These are phyloP conservation scores for Panellus pusillus DNA, from an alignment of 768 basidiomycete genomes.

Conservation along the genomic window DNA sequence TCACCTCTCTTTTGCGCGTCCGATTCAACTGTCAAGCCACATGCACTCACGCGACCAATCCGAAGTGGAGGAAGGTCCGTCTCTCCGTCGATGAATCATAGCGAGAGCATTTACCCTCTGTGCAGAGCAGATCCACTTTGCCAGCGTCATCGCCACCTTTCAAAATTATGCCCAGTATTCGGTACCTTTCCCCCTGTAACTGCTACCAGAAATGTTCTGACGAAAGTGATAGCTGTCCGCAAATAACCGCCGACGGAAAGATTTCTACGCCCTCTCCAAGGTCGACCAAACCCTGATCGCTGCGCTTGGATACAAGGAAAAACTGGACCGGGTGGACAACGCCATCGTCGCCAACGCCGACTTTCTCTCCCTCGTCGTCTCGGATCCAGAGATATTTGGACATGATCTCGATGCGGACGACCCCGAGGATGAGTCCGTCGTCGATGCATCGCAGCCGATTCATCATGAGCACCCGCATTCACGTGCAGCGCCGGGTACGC, in stretches of 20 bases:
- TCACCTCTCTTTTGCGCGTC: background rate
- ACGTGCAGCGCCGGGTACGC: conserved; percentile 7
- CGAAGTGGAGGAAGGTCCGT: conserved; percentile 11
- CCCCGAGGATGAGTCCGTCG: conserved; percentile 12
- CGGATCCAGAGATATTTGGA: conserved; percentile 80
- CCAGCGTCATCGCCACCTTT: conserved; percentile 74
- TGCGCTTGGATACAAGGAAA: conserved; percentile 70
- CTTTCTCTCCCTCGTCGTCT: conserved; percentile 74
- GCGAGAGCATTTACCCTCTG: too few relatives aligned
- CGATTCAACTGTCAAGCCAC: background rate
- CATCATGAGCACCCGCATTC: conserved; percentile 6
- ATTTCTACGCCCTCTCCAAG: conserved; percentile 67
- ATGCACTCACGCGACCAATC: conserved; percentile 12
- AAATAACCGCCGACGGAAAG: conserved; percentile 70
- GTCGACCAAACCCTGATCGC: conserved; percentile 71
- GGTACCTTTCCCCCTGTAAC: conserved; percentile 39
- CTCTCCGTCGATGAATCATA: too few relatives aligned
- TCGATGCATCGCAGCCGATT: background rate
- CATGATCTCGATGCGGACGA: conserved; percentile 41
- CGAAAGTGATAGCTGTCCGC: conserved; percentile 40
- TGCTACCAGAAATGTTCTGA: background rate
- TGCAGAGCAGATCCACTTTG: conserved; percentile 67
- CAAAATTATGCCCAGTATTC: conserved; percentile 74
- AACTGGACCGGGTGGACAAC: conserved; percentile 76
- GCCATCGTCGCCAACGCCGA: conserved; percentile 80